A percentile compares a stretch with the other conserved stretches of the same genome.
Conservation (phyloP, 345 rosid genomes). For the Salix suchowensis region DNA sequence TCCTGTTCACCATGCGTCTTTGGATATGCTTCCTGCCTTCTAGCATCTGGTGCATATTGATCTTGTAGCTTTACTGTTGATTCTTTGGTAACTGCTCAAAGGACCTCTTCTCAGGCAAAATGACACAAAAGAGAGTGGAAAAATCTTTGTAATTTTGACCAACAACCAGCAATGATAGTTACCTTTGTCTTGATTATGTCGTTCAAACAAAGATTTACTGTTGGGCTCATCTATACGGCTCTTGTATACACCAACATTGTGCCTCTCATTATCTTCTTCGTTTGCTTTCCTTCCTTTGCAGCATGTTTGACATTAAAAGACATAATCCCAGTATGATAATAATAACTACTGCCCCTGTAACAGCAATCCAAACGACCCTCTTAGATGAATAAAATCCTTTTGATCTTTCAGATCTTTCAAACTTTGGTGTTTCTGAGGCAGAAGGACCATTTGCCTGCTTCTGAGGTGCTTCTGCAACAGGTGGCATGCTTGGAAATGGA, state of each 20-base stretch:
- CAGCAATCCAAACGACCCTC: constrained; percentile 41
- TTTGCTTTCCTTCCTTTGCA: constrained; percentile 34
- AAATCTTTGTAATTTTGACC: background rate
- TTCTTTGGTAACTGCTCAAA: constrained; percentile 42
- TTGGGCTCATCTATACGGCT: constrained; percentile 25
- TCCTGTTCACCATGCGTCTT: constrained; percentile 36
- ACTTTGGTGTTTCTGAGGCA: constrained; percentile 28
- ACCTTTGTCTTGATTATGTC: constrained; percentile 43
- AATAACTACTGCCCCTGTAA: constrained; percentile 38
- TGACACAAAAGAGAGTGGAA: background rate
- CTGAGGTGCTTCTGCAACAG: constrained; percentile 30
- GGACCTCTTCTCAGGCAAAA: constrained; percentile 10
- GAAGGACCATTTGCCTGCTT: constrained; percentile 12
- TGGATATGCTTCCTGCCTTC: constrained; percentile 26
- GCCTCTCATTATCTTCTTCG: constrained; percentile 21
- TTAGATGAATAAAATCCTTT: constrained; percentile 36
- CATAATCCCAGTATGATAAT: constrained; percentile 34
- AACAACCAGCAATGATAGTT: constrained; percentile 9
- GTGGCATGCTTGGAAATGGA: constrained; percentile 44
- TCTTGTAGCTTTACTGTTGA: constrained; percentile 35
- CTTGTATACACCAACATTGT: constrained; percentile 16
- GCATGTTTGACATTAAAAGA: constrained; percentile 43
- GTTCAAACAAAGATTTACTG: constrained; percentile 34
- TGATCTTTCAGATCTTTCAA: constrained; percentile 32
- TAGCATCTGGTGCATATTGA: constrained; percentile 36